Percentiles rank a stretch among this genome's conserved stretches.
These are phyloP conservation scores for Euphorbia celastroides DNA, from an alignment of 441 rosid genomes.

Conservation along the genomic window DNA sequence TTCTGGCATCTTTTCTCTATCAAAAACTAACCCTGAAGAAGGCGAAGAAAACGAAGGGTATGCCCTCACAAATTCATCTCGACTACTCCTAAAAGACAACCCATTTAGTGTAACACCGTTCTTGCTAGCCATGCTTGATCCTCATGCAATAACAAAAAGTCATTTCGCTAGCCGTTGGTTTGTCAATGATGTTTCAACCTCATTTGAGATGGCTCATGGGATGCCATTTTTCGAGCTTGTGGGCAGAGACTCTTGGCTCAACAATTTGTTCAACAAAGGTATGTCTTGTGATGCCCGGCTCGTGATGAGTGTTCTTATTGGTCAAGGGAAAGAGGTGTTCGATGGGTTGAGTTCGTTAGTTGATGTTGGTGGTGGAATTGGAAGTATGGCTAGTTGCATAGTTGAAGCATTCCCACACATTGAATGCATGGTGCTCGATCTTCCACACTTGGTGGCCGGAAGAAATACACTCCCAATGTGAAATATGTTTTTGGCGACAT, in stretches of 20 bases:
- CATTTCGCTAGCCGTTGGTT: background rate
- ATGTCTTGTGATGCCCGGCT: slow-evolving; percentile 1
- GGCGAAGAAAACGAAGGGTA: background rate
- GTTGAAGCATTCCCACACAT: no score
- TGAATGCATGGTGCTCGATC: no score
- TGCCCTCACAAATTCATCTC: background rate
- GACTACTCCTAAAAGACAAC: background rate
- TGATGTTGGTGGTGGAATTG: no score
- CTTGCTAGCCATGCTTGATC: background rate
- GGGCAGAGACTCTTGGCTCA: background rate
- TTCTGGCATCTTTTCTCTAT: slow-evolving; percentile 19
- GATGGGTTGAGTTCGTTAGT: background rate
- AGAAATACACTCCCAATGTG: background rate
- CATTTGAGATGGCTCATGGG: background rate
- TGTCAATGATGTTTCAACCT: background rate
- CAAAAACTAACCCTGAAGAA: background rate
- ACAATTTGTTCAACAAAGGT: background rate
- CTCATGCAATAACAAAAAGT: background rate
- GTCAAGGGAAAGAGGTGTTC: background rate
- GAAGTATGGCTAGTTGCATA: no score
- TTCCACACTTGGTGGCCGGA: slow-evolving; percentile 6
- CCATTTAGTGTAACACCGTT: background rate
- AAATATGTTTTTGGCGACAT: slow-evolving; percentile 8
- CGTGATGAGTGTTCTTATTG: background rate
- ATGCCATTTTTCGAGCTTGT: background rate